phyloP scores from a whole-genome alignment of 2,329 filamentous ascomycete species.

The Dothideomycetes sp. region DNA sequence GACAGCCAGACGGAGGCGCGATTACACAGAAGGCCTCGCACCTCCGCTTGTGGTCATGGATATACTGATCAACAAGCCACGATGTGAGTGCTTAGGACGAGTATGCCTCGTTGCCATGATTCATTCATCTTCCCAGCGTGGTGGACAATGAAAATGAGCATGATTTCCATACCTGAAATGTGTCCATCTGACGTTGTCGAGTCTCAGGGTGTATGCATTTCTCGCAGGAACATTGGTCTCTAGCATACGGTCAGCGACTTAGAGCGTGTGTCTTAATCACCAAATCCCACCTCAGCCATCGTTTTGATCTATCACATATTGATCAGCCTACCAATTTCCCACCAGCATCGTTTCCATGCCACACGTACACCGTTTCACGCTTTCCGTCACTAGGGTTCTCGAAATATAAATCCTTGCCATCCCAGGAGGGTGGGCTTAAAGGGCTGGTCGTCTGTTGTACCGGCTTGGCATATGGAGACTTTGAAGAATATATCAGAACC shows the following conservation, averaged over 20 bases:
- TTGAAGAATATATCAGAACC: background rate
- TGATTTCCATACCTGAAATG: constrained; percentile 8
- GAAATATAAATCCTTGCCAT: constrained; percentile 5
- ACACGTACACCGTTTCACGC: constrained; percentile 4
- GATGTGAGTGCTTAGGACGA: no score
- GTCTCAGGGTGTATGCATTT: constrained; percentile 11
- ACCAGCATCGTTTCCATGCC: background rate
- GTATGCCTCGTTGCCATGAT: no score
- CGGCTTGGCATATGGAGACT: constrained; percentile 4
- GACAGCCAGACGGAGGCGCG: no score
- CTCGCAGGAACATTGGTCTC: constrained; percentile 11
- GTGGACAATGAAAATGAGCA: no score
- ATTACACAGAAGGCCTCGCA: no score
- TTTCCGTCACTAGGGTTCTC: constrained; percentile 2
- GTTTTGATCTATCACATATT: background rate
- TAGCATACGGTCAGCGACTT: constrained; percentile 2
- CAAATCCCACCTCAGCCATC: constrained; percentile 6
- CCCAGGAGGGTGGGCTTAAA: background rate
- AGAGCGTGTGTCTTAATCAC: background rate
- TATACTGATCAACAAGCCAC: no score
- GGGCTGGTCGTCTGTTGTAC: background rate
- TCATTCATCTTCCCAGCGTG: no score
- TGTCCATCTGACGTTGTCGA: constrained; percentile 11
- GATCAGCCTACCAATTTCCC: background rate
- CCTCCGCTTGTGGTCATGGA: no score